Percentiles rank a stretch among this genome's conserved stretches.
These are phyloP conservation scores for Corinectria fuckeliana DNA, from an alignment of 2,329 filamentous ascomycete species.

Conservation along the genomic window DNA sequence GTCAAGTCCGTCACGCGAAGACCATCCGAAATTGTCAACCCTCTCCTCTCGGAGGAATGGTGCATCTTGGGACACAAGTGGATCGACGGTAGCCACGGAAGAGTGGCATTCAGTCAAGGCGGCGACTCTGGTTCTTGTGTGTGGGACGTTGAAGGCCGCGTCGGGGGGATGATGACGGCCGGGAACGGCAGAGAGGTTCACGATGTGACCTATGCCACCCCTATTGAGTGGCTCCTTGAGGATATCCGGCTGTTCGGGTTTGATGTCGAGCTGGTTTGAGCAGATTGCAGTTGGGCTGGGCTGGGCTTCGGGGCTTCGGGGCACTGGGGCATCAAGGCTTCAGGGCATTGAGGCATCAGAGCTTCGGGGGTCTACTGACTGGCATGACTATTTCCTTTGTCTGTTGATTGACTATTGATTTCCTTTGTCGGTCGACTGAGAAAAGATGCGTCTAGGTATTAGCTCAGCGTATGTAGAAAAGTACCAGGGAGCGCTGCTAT, in stretches of 20 bases:
- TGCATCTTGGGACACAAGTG: background rate
- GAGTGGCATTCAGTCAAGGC: fast-evolving
- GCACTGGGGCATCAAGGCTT: too few relatives aligned
- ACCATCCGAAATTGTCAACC: background rate
- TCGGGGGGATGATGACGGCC: background rate
- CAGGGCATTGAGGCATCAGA: too few relatives aligned
- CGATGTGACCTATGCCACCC: constrained; percentile 7
- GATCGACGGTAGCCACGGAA: background rate
- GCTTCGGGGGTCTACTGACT: too few relatives aligned
- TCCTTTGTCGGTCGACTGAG: too few relatives aligned
- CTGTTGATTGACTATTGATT: too few relatives aligned
- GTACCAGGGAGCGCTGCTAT: too few relatives aligned
- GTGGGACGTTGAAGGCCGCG: background rate
- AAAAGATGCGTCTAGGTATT: too few relatives aligned
- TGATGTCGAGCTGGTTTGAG: constrained; percentile 15
- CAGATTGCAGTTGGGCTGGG: too few relatives aligned
- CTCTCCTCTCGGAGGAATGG: constrained; percentile 11
- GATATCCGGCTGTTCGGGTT: constrained; percentile 7
- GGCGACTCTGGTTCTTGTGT: constrained; percentile 13
- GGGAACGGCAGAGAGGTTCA: background rate
- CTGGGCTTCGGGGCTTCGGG: too few relatives aligned
- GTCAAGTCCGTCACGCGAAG: background rate
- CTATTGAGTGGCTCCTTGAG: constrained; percentile 17
- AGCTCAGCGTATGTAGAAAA: too few relatives aligned
- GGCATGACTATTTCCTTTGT: too few relatives aligned